phyloP scores from a whole-genome alignment of 192 early-diverging fungal species.

The Geranomyces variabilis region DNA sequence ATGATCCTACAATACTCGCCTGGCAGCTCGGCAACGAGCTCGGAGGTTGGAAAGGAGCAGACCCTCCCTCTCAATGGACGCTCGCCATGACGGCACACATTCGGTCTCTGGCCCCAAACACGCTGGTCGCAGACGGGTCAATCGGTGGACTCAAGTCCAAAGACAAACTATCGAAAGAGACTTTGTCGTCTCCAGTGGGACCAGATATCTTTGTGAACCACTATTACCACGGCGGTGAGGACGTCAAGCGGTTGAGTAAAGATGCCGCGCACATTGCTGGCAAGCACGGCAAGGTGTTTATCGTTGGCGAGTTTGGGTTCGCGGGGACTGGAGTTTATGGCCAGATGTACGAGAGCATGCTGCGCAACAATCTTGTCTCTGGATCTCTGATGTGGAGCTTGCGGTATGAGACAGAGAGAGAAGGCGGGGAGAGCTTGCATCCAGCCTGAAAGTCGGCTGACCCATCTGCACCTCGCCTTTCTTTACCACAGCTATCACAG shows the following conservation, averaged over 20 bases:
- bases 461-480: background rate
- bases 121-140: conserved; percentile 28
- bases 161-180: conserved; percentile 14
- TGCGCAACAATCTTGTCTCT: conserved; percentile 12
- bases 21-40: conserved; percentile 60
- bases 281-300: conserved; percentile 27
- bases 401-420: conserved; percentile 1
- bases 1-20: conserved; percentile 52
- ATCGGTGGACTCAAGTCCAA: conserved; percentile 22
- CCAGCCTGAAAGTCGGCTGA: too few relatives aligned
- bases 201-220: conserved; percentile 27
- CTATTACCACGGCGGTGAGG: conserved; percentile 29
- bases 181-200: conserved; percentile 5
- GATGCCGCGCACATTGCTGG: conserved; percentile 5
- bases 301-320: conserved; percentile 32
- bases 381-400: conserved; percentile 35
- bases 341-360: conserved; percentile 12
- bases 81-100: conserved; percentile 24
- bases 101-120: conserved; percentile 20
- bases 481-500: conserved; percentile 10
- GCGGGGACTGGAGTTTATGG: conserved; percentile 8
- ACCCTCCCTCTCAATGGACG: conserved; percentile 22
- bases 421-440: too few relatives aligned
- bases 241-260: background rate
- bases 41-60: conserved; percentile 8